Percentiles rank a stretch among this genome's conserved stretches.
Evolutionary conservation across 2,329 filamentous ascomycete species (phyloP).

Genomic region (Cladosporium colombiae): DNA sequence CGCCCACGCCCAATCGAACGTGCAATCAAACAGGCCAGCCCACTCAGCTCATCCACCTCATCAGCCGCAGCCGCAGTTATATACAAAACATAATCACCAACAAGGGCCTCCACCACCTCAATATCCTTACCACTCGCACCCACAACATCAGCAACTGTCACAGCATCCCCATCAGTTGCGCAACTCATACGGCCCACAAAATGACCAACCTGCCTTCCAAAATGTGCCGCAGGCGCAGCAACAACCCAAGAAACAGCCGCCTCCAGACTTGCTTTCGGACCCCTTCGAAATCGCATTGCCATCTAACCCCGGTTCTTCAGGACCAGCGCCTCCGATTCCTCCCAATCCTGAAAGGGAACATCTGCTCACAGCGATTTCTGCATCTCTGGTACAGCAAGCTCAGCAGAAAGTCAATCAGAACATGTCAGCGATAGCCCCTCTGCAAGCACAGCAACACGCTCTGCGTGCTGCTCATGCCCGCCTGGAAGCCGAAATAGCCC

Average conservation of each 20-base stretch:
- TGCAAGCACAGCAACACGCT: slow-evolving; percentile 76
- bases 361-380: slow-evolving; percentile 73
- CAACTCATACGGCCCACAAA: slow-evolving; percentile 28
- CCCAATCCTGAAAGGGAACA: slow-evolving; percentile 95
- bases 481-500: slow-evolving; percentile 72
- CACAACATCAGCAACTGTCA: slow-evolving; percentile 24
- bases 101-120: slow-evolving; percentile 13
- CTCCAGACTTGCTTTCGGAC: slow-evolving; percentile 61
- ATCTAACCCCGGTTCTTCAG: slow-evolving; percentile 44
- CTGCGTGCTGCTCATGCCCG: slow-evolving; percentile 69
- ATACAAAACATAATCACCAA: slow-evolving; percentile 6
- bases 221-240: slow-evolving; percentile 31
- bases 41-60: slow-evolving; percentile 31
- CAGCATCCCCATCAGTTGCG: slow-evolving; percentile 34
- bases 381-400: slow-evolving; percentile 68
- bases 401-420: slow-evolving; percentile 71
- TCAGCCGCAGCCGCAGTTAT: slow-evolving; percentile 28
- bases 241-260: slow-evolving; percentile 40
- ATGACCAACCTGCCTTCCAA: slow-evolving; percentile 20
- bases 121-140: slow-evolving; percentile 15
- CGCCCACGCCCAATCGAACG: not conserved
- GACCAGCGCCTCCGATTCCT: slow-evolving; percentile 80
- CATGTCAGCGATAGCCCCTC: slow-evolving; percentile 69
- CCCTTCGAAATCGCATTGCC: slow-evolving; percentile 61
- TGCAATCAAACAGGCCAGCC: slow-evolving; percentile 6